phyloP scores from a whole-genome alignment of 192 early-diverging fungal species.

The Paraglomus brasilianum region DNA sequence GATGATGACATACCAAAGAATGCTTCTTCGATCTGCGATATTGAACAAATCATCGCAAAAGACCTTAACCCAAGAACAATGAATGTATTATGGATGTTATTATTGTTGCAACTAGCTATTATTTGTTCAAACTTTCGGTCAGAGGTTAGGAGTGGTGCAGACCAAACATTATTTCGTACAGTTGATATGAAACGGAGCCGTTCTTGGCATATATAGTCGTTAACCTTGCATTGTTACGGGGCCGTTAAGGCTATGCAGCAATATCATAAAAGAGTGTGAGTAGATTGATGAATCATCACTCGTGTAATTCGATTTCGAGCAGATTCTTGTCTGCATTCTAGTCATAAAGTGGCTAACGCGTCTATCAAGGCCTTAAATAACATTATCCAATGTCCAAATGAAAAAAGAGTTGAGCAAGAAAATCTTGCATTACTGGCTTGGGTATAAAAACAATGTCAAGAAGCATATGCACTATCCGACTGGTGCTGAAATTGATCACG shows the following conservation, averaged over 20 bases:
- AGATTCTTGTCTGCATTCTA: constrained; percentile 62
- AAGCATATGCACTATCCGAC: no score
- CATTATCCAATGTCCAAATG: constrained; percentile 46
- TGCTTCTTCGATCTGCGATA: constrained; percentile 23
- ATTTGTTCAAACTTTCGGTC: constrained; percentile 83
- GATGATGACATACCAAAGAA: not conserved
- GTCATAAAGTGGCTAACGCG: constrained; percentile 76
- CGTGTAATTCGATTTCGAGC: constrained; percentile 66
- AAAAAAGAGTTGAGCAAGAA: no score
- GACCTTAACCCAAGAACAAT: constrained; percentile 38
- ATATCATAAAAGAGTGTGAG: constrained; percentile 37
- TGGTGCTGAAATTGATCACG: no score
- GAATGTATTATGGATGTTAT: constrained; percentile 84
- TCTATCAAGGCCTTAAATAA: constrained; percentile 67
- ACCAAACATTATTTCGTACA: constrained; percentile 93
- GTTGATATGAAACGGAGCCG: constrained; percentile 84
- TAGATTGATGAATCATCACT: constrained; percentile 55
- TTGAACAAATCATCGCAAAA: constrained; percentile 40
- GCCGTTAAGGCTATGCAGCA: constrained; percentile 45
- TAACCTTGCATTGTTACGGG: constrained; percentile 50
- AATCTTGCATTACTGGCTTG: no score
- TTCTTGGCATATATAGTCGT: constrained; percentile 79
- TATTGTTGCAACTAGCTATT: constrained; percentile 78
- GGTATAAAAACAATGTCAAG: no score
- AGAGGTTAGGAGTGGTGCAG: constrained; percentile 91